Percentiles rank a stretch among this genome's conserved stretches.
Conservation (phyloP, 345 rosid genomes). For the Durio zibethinus region DNA sequence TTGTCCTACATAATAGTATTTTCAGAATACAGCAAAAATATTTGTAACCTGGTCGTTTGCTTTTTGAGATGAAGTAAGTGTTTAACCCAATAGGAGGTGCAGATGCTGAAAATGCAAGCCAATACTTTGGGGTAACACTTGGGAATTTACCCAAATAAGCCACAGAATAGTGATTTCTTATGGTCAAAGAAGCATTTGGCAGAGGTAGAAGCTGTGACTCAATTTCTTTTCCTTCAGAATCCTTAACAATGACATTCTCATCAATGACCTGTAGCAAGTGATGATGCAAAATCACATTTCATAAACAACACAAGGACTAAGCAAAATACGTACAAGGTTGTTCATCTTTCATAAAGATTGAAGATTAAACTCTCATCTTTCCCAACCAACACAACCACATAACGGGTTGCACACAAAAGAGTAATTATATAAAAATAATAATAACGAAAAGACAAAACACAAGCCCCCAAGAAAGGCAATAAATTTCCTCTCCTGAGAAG, state of each 20-base stretch:
- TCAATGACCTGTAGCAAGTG: constrained; percentile 43
- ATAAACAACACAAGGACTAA: neutral
- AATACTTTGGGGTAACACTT: constrained; percentile 40
- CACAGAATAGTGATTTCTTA: constrained; percentile 40
- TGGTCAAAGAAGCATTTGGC: constrained; percentile 32
- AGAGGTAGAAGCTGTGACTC: constrained; percentile 61
- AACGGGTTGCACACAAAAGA: neutral
- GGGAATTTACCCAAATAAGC: constrained; percentile 55
- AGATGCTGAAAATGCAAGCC: constrained; percentile 70
- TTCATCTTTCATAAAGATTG: neutral
- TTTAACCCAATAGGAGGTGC: constrained; percentile 64
- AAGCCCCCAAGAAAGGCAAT: too few relatives aligned
- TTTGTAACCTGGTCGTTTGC: constrained; percentile 41
- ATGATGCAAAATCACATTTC: neutral
- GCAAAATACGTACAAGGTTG: neutral
- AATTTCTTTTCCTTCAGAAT: constrained; percentile 49
- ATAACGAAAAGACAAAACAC: too few relatives aligned
- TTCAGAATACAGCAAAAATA: constrained; percentile 4
- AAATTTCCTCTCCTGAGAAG: neutral
- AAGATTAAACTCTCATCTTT: neutral
- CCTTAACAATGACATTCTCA: constrained; percentile 43
- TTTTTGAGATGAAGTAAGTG: constrained; percentile 48
- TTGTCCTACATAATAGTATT: neutral
- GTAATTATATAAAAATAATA: neutral
- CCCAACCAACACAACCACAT: neutral